A percentile compares a stretch with the other conserved stretches of the same genome.
Evolutionary conservation across 1,284 basidiomycete species (phyloP).

Genomic region (Cerrena zonata): DNA sequence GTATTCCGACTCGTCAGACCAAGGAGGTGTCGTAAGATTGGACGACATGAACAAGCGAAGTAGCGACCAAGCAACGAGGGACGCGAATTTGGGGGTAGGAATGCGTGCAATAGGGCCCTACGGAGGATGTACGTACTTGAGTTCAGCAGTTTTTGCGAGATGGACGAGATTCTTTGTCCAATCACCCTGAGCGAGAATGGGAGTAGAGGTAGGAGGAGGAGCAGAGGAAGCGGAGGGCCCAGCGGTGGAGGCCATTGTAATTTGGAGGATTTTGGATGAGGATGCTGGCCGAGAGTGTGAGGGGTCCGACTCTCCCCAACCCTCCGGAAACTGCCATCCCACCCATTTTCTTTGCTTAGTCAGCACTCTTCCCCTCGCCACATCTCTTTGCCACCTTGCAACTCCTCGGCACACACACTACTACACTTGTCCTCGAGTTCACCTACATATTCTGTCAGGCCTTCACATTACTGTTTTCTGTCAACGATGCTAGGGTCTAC

Average conservation of each 20-base stretch:
- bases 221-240: slow-evolving; percentile 1
- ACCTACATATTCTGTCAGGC: no score
- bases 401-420: no score
- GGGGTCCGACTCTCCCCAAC: neutral
- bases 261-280: neutral
- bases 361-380: neutral
- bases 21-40: no score
- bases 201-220: slow-evolving; percentile 16
- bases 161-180: slow-evolving; percentile 80
- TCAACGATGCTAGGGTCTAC: no score
- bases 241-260: neutral
- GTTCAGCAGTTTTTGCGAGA: slow-evolving; percentile 73
- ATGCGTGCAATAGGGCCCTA: no score
- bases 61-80: neutral
- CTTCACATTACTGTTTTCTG: no score
- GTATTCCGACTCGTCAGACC: no score
- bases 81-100: neutral
- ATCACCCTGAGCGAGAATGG: slow-evolving; percentile 67
- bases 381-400: no score
- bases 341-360: neutral
- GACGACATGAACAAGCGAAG: neutral
- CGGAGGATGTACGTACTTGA: slow-evolving; percentile 63
- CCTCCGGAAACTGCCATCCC: slow-evolving; percentile 4
- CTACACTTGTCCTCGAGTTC: no score
- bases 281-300: slow-evolving; percentile 5